phyloP scores from a whole-genome alignment of 2,329 filamentous ascomycete genomes.

The Colletotrichum orchidophilum region DNA sequence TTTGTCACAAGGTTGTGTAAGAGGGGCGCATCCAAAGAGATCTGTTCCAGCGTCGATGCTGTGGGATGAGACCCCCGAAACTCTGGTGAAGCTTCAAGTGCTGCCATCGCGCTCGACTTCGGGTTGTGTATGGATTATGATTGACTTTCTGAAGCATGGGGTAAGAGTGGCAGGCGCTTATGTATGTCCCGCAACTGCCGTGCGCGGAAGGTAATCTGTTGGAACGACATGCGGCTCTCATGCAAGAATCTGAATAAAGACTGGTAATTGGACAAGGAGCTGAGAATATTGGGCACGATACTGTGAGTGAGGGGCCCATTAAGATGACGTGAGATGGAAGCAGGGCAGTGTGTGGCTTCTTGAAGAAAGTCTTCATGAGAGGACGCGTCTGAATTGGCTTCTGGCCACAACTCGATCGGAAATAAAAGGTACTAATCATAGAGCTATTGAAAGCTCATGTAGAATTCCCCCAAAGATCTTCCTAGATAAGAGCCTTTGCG shows the following conservation, averaged over 20 bases:
- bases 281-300: background rate
- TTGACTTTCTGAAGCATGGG: background rate
- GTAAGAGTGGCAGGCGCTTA: background rate
- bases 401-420: background rate
- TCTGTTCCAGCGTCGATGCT: conserved; percentile 11
- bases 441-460: background rate
- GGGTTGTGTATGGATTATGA: background rate
- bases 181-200: background rate
- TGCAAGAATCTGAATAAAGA: background rate
- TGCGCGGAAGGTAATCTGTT: background rate
- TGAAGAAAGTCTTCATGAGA: background rate
- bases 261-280: background rate
- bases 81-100: conserved; percentile 17
- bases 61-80: conserved; percentile 12
- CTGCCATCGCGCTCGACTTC: background rate
- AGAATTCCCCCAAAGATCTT: background rate
- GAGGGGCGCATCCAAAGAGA: conserved; percentile 8
- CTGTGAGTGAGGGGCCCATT: background rate
- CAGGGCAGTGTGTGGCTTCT: background rate
- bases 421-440: background rate
- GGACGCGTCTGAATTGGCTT: background rate
- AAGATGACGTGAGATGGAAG: background rate
- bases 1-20: background rate
- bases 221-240: background rate
- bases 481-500: background rate